A percentile compares a stretch with the other conserved stretches of the same genome.
These are phyloP conservation scores for Aspergillus ellipticus DNA, from an alignment of 495 filamentous ascomycete genomes.

Conservation along the genomic window DNA sequence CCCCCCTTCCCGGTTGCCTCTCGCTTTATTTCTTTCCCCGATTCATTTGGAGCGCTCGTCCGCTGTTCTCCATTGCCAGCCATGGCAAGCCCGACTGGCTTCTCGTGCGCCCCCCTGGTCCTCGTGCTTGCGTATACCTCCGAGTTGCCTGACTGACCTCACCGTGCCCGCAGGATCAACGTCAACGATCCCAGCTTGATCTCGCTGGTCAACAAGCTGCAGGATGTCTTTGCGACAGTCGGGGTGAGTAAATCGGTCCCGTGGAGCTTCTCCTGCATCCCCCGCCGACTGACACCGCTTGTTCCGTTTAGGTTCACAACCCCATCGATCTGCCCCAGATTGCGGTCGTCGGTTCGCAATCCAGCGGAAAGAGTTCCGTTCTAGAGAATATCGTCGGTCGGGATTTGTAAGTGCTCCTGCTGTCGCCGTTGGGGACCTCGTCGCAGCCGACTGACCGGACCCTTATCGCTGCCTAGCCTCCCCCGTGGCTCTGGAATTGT, in stretches of 20 bases:
- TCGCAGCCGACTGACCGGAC: constrained; percentile 25
- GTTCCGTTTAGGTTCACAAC: constrained; percentile 70
- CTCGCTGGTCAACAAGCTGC: constrained; percentile 97
- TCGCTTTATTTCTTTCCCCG: background rate
- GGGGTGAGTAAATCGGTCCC: constrained; percentile 62
- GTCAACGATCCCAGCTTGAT: constrained; percentile 77
- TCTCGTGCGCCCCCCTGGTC: constrained; percentile 38
- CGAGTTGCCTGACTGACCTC: constrained; percentile 27
- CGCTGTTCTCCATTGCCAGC: constrained; percentile 28
- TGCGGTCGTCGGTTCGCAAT: constrained; percentile 97
- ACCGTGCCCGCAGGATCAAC: constrained; percentile 57
- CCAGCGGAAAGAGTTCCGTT: constrained; percentile 99
- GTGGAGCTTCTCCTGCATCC: background rate
- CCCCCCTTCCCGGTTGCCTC: background rate
- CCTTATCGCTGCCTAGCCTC: constrained; percentile 54
- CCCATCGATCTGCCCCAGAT: constrained; percentile 99
- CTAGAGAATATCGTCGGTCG: constrained; percentile 98
- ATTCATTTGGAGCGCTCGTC: constrained; percentile 17
- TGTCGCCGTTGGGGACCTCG: constrained; percentile 14
- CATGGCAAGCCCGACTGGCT: constrained; percentile 48
- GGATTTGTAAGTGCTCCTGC: constrained; percentile 74
- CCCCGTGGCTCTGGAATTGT: constrained; percentile 98
- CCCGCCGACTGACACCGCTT: constrained; percentile 32
- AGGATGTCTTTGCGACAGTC: constrained; percentile 98
- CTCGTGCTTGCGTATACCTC: constrained; percentile 23